Evolutionary conservation across 225 moss, liverwort and hornwort species (phyloP).

Genomic region (Neckera pumila): DNA sequence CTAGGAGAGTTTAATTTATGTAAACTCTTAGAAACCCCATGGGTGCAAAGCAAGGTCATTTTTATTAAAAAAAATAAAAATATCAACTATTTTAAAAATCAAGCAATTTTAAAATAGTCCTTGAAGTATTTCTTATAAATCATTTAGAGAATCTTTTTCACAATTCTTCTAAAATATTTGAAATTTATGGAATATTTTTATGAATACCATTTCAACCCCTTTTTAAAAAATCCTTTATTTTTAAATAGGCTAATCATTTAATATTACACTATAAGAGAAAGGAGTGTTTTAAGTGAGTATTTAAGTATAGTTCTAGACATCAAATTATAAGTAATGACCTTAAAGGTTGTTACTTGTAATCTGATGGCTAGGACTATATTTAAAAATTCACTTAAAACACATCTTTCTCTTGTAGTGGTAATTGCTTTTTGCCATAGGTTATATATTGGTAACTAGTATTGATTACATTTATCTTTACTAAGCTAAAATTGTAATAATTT

Average conservation of each 20-base stretch:
- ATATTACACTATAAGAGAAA: too few species aligned
- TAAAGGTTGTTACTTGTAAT: too few species aligned
- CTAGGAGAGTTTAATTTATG: rapidly evolving
- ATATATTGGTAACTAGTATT: neutral
- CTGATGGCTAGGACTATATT: too few species aligned
- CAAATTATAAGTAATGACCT: too few species aligned
- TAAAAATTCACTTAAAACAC: too few species aligned
- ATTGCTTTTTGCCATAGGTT: too few species aligned
- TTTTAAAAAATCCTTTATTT: neutral
- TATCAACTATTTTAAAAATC: too few species aligned
- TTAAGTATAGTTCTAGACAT: too few species aligned
- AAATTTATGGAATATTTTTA: neutral
- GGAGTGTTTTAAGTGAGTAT: too few species aligned
- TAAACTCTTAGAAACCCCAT: rapidly evolving
- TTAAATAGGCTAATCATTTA: neutral
- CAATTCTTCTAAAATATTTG: neutral
- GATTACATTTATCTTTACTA: too few species aligned
- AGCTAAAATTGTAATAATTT: neutral
- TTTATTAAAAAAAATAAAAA: neutral
- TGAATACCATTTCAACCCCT: too few species aligned
- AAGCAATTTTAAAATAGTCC: neutral
- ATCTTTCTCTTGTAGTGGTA: too few species aligned
- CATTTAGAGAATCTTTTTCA: neutral
- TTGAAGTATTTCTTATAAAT: neutral
- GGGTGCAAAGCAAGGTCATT: rapidly evolving